Conservation (phyloP, 148 eudicot species). For the Chenopodium suecicum region DNA sequence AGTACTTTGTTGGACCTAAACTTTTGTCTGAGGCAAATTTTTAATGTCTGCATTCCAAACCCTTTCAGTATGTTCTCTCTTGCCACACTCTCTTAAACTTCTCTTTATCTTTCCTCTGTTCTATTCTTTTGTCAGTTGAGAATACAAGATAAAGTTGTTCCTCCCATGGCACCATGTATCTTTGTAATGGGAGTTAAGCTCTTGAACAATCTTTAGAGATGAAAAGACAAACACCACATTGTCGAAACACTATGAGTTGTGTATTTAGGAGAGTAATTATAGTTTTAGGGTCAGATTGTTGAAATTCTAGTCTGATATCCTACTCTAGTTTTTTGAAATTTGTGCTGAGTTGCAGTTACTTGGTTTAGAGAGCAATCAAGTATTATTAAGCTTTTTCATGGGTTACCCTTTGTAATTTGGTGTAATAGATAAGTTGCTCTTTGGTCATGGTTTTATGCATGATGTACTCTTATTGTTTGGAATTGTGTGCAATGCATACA, state of each 20-base stretch:
- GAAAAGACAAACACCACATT: background rate
- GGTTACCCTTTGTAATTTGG: background rate
- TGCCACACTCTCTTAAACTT: background rate
- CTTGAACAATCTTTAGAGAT: background rate
- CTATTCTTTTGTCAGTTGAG: background rate
- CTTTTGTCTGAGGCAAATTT: background rate
- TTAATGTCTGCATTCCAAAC: background rate
- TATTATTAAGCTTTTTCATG: background rate
- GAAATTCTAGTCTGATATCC: background rate
- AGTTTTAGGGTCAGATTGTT: background rate
- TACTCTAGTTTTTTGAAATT: too few species aligned
- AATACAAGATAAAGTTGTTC: background rate
- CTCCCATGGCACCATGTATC: background rate
- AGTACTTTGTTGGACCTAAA: background rate
- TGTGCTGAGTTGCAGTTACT: background rate
- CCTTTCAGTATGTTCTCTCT: background rate
- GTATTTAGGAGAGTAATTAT: background rate
- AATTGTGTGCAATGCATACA: background rate
- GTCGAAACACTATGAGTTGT: background rate
- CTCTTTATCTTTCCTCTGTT: background rate
- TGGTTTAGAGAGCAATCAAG: background rate
- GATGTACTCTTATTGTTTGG: background rate
- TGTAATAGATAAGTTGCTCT: background rate
- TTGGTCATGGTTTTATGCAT: background rate
- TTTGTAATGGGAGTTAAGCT: background rate